A percentile compares a stretch with the other conserved stretches of the same genome.
Conservation (phyloP, 179 eudicot genomes). For the Pouteria campechiana region DNA sequence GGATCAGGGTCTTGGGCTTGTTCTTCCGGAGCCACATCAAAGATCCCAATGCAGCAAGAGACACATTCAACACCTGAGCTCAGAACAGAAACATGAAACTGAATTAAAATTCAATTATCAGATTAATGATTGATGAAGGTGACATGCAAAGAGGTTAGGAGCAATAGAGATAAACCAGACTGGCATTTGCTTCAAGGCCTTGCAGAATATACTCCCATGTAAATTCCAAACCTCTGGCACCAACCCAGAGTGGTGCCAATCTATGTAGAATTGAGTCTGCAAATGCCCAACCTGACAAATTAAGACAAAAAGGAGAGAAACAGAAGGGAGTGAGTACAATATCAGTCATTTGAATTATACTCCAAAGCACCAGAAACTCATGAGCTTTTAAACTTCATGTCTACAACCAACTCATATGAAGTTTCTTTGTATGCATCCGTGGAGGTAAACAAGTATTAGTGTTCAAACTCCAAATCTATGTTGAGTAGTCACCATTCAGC, state of each 20-base stretch:
- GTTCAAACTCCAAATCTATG: too few species aligned
- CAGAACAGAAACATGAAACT: neutral
- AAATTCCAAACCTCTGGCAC: constrained; percentile 93
- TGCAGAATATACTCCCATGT: constrained; percentile 92
- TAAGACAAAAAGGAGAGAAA: too few species aligned
- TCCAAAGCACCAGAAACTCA: too few species aligned
- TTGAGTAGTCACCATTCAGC: too few species aligned
- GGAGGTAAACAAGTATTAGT: too few species aligned
- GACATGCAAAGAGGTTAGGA: neutral
- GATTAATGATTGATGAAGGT: neutral
- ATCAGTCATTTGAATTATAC: too few species aligned
- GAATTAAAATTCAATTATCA: constrained; percentile 1
- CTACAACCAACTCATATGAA: too few species aligned
- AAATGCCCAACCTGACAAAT: constrained; percentile 96
- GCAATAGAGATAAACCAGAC: constrained; percentile 43
- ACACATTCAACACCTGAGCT: constrained; percentile 60
- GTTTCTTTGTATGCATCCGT: too few species aligned
- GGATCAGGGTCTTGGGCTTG: constrained; percentile 84
- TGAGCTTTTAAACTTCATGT: too few species aligned
- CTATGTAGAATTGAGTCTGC: constrained; percentile 93
- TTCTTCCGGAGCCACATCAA: constrained; percentile 97
- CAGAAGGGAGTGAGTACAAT: too few species aligned
- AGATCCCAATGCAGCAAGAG: constrained; percentile 94
- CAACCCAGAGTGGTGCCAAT: constrained; percentile 96
- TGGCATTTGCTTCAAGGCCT: constrained; percentile 98